phyloP scores from a whole-genome alignment of 306 rosid genomes.

The Canavalia ensiformis region DNA sequence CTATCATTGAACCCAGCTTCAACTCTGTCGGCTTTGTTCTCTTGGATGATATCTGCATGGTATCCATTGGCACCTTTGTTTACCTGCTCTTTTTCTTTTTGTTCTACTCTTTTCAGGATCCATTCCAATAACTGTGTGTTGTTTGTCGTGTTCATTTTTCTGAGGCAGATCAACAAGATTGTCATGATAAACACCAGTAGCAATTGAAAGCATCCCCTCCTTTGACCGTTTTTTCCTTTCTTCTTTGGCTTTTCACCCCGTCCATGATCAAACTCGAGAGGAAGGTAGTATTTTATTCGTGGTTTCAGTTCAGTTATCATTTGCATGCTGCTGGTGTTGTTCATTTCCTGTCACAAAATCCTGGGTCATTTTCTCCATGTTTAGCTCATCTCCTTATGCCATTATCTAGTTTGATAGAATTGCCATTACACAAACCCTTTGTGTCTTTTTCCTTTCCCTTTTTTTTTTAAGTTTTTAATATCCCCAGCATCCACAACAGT shows the following conservation, averaged over 20 bases:
- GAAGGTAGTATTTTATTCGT: too few species aligned
- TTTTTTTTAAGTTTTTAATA: conserved; percentile 45
- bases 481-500: conserved; percentile 38
- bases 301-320: too few species aligned
- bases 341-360: too few species aligned
- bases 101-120: conserved; percentile 45
- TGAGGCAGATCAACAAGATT: conserved; percentile 8
- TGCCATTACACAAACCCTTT: too few species aligned
- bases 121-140: conserved; percentile 29
- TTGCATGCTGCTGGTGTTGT: too few species aligned
- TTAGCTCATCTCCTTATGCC: too few species aligned
- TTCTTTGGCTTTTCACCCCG: too few species aligned
- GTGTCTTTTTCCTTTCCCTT: conserved; percentile 48
- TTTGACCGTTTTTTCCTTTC: too few species aligned
- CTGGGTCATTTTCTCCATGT: too few species aligned
- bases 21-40: conserved; percentile 45
- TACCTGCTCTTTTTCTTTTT: conserved; percentile 54
- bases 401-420: too few species aligned
- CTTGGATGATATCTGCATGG: conserved; percentile 42
- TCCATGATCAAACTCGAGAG: too few species aligned
- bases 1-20: conserved; percentile 40
- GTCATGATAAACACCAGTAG: conserved; percentile 9
- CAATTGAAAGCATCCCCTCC: too few species aligned
- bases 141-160: conserved; percentile 37
- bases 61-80: conserved; percentile 50